Conservation (phyloP, 768 basidiomycete genomes). For the Erythrobasidium yunnanense region DNA sequence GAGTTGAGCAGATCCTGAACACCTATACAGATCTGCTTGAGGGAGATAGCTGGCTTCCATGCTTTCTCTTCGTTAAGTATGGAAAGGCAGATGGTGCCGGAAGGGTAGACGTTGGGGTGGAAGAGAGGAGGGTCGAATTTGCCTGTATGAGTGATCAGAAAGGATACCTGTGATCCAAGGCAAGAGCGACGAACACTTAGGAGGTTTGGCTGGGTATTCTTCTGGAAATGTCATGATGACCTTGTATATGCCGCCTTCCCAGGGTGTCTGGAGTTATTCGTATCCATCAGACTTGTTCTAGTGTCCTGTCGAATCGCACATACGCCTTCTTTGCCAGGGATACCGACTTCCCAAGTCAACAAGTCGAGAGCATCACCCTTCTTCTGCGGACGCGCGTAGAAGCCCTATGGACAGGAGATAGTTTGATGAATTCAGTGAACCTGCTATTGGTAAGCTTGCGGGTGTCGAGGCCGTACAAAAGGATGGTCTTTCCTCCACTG, state of each 20-base stretch:
- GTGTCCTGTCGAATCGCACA: conserved; percentile 40
- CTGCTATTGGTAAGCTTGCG: background rate
- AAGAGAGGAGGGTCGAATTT: conserved; percentile 93
- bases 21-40: conserved; percentile 96
- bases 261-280: conserved; percentile 64
- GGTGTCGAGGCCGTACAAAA: conserved; percentile 58
- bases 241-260: conserved; percentile 95
- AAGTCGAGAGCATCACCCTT: conserved; percentile 85
- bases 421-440: background rate
- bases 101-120: conserved; percentile 97
- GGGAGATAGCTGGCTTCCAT: conserved; percentile 98
- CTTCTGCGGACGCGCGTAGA: conserved; percentile 89
- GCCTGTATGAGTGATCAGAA: conserved; percentile 48
- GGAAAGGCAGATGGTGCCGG: conserved; percentile 93
- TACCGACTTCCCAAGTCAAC: conserved; percentile 97
- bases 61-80: conserved; percentile 97
- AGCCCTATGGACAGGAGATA: conserved; percentile 54
- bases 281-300: background rate
- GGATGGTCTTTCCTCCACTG: conserved; percentile 99
- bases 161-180: background rate
- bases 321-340: conserved; percentile 82
- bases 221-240: conserved; percentile 91
- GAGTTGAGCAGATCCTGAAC: conserved; percentile 92
- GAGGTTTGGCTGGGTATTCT: conserved; percentile 94
- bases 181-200: conserved; percentile 55